Conservation (phyloP, 371 early-diverging fungal species). For the Rhizomucor pusillus region DNA sequence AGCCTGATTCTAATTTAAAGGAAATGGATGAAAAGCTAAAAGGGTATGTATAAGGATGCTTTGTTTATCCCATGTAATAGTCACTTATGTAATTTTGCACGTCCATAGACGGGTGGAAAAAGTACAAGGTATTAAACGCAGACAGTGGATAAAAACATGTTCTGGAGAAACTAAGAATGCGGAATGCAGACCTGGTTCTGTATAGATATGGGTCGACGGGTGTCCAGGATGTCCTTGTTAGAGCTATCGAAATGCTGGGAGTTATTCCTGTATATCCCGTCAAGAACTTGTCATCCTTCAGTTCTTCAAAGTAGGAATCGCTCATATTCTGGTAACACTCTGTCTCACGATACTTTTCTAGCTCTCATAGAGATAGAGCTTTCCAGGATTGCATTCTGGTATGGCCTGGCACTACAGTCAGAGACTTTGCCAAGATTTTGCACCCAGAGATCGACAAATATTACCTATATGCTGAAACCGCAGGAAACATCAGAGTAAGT, state of each 20-base stretch:
- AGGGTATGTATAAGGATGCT: slow-evolving; percentile 21
- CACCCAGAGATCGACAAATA: slow-evolving; percentile 65
- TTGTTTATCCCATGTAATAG: background rate
- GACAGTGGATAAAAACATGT: background rate
- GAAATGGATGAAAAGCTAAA: slow-evolving; percentile 63
- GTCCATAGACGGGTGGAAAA: slow-evolving; percentile 60
- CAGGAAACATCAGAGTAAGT: slow-evolving; percentile 66
- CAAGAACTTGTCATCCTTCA: slow-evolving; percentile 67
- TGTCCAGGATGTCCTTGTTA: slow-evolving; percentile 60
- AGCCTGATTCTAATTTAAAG: slow-evolving; percentile 53
- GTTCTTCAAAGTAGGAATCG: slow-evolving; percentile 33
- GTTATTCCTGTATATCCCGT: slow-evolving; percentile 76
- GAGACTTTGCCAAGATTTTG: slow-evolving; percentile 69
- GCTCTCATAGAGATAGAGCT: slow-evolving; percentile 40
- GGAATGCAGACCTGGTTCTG: slow-evolving; percentile 60
- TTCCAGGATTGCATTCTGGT: slow-evolving; percentile 74
- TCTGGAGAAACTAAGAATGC: no score
- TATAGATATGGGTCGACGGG: slow-evolving; percentile 82
- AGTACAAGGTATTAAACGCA: slow-evolving; percentile 44
- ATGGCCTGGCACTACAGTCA: slow-evolving; percentile 67
- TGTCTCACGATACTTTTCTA: background rate
- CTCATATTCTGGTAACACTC: no score
- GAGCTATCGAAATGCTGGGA: slow-evolving; percentile 61
- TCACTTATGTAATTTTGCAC: background rate
- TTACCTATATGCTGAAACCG: slow-evolving; percentile 71